These are phyloP conservation scores for Protea cynaroides DNA, from an alignment of 164 flowering plant genomes.

Conservation along the genomic window DNA sequence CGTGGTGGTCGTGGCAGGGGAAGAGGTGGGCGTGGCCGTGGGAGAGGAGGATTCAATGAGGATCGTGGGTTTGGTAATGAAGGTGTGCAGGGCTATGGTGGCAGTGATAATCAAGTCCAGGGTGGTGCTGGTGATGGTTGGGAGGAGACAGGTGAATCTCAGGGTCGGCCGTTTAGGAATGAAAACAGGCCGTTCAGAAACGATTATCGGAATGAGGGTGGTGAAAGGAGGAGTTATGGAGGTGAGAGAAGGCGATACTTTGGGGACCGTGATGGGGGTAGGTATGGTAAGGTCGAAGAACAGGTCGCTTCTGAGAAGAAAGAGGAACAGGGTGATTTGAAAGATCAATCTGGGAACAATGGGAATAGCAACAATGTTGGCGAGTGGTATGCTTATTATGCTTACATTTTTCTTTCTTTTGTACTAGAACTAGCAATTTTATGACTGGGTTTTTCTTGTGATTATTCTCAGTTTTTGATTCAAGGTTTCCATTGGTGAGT, in stretches of 20 bases:
- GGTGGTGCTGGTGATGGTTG: constrained; percentile 8
- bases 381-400: constrained; percentile 15
- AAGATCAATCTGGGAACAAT: constrained; percentile 6
- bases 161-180: constrained; percentile 1
- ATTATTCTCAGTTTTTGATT: too few relatives aligned
- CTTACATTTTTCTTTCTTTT: too few relatives aligned
- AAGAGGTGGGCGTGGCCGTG: constrained; percentile 15
- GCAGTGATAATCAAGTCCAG: constrained; percentile 7
- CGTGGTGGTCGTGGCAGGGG: constrained; percentile 18
- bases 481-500: too few relatives aligned
- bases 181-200: constrained; percentile 10
- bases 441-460: too few relatives aligned
- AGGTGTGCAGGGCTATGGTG: constrained; percentile 8
- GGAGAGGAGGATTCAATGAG: constrained; percentile 19
- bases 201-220: constrained; percentile 9
- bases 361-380: not conserved
- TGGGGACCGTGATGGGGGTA: constrained; percentile 19
- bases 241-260: constrained; percentile 7
- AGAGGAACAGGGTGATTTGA: constrained; percentile 6
- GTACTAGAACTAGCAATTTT: too few relatives aligned
- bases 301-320: constrained; percentile 14
- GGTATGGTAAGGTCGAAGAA: constrained; percentile 6
- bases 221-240: constrained; percentile 9
- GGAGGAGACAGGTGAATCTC: constrained; percentile 11
- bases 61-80: constrained; percentile 17